phyloP scores from a whole-genome alignment of 176 grass and related monocot genomes.

The Bothriochloa decipiens region DNA sequence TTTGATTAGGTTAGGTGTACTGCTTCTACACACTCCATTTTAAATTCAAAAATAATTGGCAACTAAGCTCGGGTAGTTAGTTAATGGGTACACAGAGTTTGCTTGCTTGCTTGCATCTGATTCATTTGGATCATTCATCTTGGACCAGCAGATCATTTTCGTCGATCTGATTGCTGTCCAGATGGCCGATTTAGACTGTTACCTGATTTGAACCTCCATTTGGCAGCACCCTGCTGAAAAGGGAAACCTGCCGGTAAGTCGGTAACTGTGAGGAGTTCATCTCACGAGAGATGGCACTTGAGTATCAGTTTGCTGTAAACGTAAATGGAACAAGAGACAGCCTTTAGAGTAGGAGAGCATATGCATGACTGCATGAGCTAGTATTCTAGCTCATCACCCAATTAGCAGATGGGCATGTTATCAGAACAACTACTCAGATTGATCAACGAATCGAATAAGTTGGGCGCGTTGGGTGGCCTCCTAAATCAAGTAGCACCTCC shows the following conservation, averaged over 20 bases:
- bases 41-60: not conserved
- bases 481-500: slow-evolving; percentile 14
- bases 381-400: not conserved
- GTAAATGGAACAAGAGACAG: too few relatives aligned
- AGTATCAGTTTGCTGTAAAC: not conserved
- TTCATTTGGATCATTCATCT: not conserved
- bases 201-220: not conserved
- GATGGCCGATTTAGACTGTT: not conserved
- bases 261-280: not conserved
- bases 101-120: not conserved
- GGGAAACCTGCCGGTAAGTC: not conserved
- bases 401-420: not conserved
- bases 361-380: too few relatives aligned
- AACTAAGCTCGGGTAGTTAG: not conserved
- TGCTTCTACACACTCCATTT: not conserved
- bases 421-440: not conserved
- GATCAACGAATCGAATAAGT: not conserved
- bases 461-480: not conserved
- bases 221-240: not conserved
- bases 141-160: not conserved
- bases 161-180: not conserved
- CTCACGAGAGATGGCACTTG: too few relatives aligned
- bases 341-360: not conserved
- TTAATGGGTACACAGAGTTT: not conserved
- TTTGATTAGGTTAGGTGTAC: not conserved